phyloP scores from a whole-genome alignment of 345 rosid species.

The Eucalyptus polyanthemos region DNA sequence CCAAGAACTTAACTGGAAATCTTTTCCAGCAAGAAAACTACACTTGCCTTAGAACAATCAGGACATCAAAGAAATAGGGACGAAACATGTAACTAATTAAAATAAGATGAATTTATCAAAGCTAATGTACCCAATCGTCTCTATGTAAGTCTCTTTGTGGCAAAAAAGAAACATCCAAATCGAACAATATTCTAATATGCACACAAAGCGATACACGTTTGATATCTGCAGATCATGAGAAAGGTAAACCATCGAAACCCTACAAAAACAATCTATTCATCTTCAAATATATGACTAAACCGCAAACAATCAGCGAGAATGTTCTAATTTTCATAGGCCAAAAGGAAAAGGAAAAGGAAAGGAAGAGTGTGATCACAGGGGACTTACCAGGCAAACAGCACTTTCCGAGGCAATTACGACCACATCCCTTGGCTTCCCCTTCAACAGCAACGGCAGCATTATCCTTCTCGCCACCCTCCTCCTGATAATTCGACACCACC shows the following conservation, averaged over 20 bases:
- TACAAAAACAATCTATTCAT: not conserved
- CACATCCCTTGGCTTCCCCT: conserved; percentile 5
- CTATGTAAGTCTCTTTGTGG: not conserved
- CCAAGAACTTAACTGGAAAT: not conserved
- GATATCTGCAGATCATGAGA: too few relatives aligned
- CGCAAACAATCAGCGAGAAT: not conserved
- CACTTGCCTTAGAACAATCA: not conserved
- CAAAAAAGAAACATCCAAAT: not conserved
- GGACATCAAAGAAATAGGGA: not conserved
- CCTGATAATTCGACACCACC: conserved; percentile 27
- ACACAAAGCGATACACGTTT: not conserved
- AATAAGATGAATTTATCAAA: not conserved
- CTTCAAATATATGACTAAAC: not conserved
- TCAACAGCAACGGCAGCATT: not conserved
- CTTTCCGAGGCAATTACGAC: conserved; percentile 17
- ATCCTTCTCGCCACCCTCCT: not conserved
- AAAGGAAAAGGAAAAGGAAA: not conserved
- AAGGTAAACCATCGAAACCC: not conserved
- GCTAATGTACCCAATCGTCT: not conserved
- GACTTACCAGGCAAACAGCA: conserved; percentile 16
- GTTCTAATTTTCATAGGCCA: not conserved
- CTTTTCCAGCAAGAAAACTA: not conserved
- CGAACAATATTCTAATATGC: not conserved
- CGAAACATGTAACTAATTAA: not conserved
- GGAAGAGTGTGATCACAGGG: not conserved